A percentile compares a stretch with the other conserved stretches of the same genome.
Conservation (phyloP, 495 filamentous ascomycete species). For the Astrocystis sublimbata region DNA sequence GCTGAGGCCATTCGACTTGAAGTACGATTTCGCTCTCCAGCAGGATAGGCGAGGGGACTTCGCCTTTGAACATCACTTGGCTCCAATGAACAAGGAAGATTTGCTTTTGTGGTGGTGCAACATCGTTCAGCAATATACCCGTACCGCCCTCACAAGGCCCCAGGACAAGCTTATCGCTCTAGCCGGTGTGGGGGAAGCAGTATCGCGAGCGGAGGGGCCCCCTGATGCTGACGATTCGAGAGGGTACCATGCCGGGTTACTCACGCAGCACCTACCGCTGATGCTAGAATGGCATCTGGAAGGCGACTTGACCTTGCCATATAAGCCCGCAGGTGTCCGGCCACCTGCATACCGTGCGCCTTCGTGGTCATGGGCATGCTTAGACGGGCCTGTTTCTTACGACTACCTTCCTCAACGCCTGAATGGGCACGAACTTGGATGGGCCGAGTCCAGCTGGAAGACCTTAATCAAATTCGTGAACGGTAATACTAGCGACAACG, state of each 20-base stretch:
- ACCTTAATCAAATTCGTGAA: not conserved
- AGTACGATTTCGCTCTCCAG: too few relatives aligned
- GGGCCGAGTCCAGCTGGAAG: not conserved
- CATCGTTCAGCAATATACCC: not conserved
- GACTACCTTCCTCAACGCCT: not conserved
- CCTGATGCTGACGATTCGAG: not conserved
- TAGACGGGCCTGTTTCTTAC: conserved; percentile 17
- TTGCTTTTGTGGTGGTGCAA: not conserved
- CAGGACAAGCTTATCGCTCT: not conserved
- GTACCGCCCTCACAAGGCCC: not conserved
- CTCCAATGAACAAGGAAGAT: not conserved
- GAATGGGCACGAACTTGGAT: not conserved
- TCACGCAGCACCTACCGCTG: conserved; percentile 17
- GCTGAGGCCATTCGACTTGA: not conserved
- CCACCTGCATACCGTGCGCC: conserved; percentile 22
- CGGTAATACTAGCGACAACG: not conserved
- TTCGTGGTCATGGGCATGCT: conserved; percentile 31
- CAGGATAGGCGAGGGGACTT: not conserved
- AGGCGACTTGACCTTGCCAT: too few relatives aligned
- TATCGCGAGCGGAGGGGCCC: not conserved
- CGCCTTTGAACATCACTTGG: not conserved
- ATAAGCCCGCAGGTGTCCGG: not conserved
- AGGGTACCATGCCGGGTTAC: conserved; percentile 22
- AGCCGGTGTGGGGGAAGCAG: not conserved
- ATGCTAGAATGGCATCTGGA: conserved; percentile 21